phyloP scores from a whole-genome alignment of 768 basidiomycete genomes.

The Termitomyces titanicus region DNA sequence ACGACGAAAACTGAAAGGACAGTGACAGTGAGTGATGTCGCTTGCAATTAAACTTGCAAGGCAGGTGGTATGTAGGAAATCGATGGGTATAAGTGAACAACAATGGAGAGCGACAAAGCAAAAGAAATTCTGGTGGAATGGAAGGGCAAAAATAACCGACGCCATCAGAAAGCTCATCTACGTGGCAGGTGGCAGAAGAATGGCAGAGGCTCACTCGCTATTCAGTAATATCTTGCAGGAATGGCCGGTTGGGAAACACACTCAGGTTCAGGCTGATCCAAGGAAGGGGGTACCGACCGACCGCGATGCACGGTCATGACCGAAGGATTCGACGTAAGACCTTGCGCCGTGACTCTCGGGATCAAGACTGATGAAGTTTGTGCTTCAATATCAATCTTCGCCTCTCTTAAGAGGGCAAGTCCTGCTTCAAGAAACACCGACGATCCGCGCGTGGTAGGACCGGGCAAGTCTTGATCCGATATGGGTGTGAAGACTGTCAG shows the following conservation, averaged over 20 bases:
- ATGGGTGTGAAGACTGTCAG: neutral
- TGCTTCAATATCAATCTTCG: neutral
- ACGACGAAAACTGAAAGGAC: neutral
- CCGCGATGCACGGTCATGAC: neutral
- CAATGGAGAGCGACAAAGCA: neutral
- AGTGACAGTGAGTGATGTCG: neutral
- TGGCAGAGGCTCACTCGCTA: neutral
- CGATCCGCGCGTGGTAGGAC: slow-evolving; percentile 1
- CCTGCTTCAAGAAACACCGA: slow-evolving; percentile 10
- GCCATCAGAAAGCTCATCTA: neutral
- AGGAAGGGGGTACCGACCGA: neutral
- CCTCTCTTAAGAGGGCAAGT: neutral
- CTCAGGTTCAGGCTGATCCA: neutral
- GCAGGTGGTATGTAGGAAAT: neutral
- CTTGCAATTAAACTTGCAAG: neutral
- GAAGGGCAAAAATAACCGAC: neutral
- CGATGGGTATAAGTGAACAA: neutral
- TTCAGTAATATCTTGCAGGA: neutral
- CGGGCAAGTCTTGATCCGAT: neutral
- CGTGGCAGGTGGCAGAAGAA: neutral
- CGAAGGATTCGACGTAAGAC: neutral
- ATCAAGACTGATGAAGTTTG: neutral
- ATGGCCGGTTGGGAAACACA: neutral
- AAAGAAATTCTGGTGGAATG: no score
- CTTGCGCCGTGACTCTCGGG: neutral